phyloP scores from a whole-genome alignment of 768 basidiomycete species.

The Amanita rimosa region DNA sequence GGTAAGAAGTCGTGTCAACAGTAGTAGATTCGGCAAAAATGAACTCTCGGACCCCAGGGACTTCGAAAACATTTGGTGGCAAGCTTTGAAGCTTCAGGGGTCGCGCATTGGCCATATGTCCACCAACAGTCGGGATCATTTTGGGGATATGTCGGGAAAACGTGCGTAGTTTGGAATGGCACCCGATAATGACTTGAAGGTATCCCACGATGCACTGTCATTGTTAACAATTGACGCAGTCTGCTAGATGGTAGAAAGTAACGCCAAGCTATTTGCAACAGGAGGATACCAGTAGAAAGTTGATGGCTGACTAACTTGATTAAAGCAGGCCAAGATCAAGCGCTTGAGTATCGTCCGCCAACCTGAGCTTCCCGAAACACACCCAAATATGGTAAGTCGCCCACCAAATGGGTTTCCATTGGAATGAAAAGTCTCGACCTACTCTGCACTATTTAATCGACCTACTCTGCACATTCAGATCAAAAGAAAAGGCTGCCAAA shows the following conservation, averaged over 20 bases:
- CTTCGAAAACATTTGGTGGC: constrained; percentile 28
- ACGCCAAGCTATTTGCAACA: constrained; percentile 16
- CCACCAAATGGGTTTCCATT: too few species aligned
- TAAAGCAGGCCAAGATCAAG: too few species aligned
- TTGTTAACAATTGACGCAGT: constrained; percentile 28
- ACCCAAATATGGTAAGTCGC: too few species aligned
- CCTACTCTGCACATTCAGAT: too few species aligned
- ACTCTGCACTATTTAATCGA: too few species aligned
- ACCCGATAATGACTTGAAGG: constrained; percentile 30
- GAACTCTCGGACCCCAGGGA: constrained; percentile 31
- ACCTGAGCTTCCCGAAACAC: too few species aligned
- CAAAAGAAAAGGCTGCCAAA: too few species aligned
- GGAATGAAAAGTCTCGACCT: too few species aligned
- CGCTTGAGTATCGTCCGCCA: too few species aligned
- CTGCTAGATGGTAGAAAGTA: constrained; percentile 35
- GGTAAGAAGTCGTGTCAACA: constrained; percentile 18
- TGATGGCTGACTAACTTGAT: too few species aligned
- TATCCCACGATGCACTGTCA: constrained; percentile 28
- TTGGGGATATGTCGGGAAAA: constrained; percentile 20
- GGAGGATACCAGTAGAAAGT: constrained; percentile 26
- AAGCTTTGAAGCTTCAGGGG: constrained; percentile 35
- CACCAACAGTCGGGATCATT: constrained; percentile 47
- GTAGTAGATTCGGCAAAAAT: neutral
- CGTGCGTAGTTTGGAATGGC: constrained; percentile 34
- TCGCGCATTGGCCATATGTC: constrained; percentile 30